Percentiles rank a stretch among this genome's conserved stretches.
Evolutionary conservation across 176 grass and related monocot species (phyloP).

Genomic region (Oryza punctata): DNA sequence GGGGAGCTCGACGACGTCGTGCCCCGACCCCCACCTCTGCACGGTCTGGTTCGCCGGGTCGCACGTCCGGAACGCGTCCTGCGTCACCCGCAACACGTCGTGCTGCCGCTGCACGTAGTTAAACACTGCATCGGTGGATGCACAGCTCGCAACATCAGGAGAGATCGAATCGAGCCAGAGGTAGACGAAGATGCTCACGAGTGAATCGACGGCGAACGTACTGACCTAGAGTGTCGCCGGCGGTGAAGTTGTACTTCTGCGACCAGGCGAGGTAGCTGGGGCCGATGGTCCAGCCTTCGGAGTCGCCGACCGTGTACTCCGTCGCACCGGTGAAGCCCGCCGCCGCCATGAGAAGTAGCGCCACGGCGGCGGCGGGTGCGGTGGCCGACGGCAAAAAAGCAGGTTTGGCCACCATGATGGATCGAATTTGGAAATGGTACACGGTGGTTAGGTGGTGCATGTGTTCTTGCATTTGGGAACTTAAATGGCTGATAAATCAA

Average conservation of each 20-base stretch:
- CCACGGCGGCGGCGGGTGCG: constrained; percentile 1
- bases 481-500: not conserved
- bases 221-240: constrained; percentile 73
- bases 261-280: constrained; percentile 69
- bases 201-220: not conserved
- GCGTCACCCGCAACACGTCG: constrained; percentile 61
- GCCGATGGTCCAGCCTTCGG: constrained; percentile 60
- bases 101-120: constrained; percentile 67
- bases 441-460: not conserved
- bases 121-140: constrained; percentile 51
- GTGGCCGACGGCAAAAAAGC: not conserved
- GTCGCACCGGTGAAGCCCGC: constrained; percentile 26
- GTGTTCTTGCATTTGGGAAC: not conserved
- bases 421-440: not conserved
- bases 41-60: constrained; percentile 38
- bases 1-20: constrained; percentile 54
- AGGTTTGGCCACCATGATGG: constrained; percentile 29
- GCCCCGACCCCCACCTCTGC: constrained; percentile 47
- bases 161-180: not conserved
- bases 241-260: constrained; percentile 83
- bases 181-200: not conserved
- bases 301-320: constrained; percentile 60
- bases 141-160: no score
- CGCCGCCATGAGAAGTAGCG: not conserved
- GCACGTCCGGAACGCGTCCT: constrained; percentile 60